Base-by-base conservation (phyloP, 2,329 filamentous ascomycete genomes). In the Pseudogymnoascus sp. region DNA sequence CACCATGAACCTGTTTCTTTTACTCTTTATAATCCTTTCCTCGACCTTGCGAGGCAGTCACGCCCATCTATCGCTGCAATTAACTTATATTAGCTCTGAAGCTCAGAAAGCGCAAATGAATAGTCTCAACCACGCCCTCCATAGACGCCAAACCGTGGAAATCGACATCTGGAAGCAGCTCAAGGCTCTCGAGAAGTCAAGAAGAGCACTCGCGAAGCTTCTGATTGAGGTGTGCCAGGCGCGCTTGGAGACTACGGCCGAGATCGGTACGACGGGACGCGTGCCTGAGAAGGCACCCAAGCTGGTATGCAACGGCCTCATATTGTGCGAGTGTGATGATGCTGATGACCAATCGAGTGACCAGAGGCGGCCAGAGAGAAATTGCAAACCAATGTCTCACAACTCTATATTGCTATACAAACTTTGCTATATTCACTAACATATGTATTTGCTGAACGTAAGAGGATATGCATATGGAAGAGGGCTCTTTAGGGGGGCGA, bases 141-240 rank as follows among this genome's bases (percentile, higher is more conserved):
- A 60, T 28, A 38, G 16, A 21, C 59, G 59, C 59, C 59, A 60
- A 60, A 16, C 6, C 4, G 12, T 8, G 28, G 59, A 60, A 60
- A 38, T 60, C n/a, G 36, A 38, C n/a, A 60, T 60, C 11, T 60
- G 59, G 59, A 60, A 60, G 36, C 38, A 38, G 18, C 36, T 60
- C 36, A 37, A 42, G 28, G 38, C 21, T 16, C 7, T 60, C 11
- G 59, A 60, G 59, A 42, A 25, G 38, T 38, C 38, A 31, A 37
- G 59, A 42, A 42, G 1, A 25, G 59, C 59, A 38, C 59, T 60
- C 21, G 59, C 59, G 4, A 40, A 40, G 5, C 34, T 42, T 40
- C n/a, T 60, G 38, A 12, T 38, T 18, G 59, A 60, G 38, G 59
- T 42, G 14, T 60, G 23, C 25, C 7, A 31, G 31, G 36, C 8